phyloP scores from a whole-genome alignment of 305 asterid species.

The Fraxinus xanthoxyloides region DNA sequence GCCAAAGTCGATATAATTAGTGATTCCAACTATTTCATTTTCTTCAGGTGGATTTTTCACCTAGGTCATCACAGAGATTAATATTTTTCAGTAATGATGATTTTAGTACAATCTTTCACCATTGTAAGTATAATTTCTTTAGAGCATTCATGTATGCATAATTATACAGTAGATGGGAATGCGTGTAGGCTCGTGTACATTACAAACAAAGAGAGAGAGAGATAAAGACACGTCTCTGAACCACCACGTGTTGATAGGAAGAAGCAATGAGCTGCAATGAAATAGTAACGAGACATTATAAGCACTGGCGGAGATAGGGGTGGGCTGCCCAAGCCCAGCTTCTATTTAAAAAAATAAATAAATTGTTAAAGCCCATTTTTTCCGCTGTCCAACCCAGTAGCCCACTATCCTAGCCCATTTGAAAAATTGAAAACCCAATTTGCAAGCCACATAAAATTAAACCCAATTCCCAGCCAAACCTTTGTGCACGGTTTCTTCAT shows the following conservation, averaged over 20 bases:
- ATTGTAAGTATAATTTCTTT: not conserved
- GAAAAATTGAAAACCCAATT: too few relatives aligned
- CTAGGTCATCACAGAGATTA: slow-evolving; percentile 30
- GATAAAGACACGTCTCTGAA: slow-evolving; percentile 76
- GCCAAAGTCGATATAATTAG: slow-evolving; percentile 86
- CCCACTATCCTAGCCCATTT: too few relatives aligned
- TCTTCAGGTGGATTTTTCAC: slow-evolving; percentile 88
- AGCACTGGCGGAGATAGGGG: too few relatives aligned
- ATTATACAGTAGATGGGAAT: not conserved
- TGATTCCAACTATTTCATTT: slow-evolving; percentile 80
- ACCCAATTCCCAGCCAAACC: too few relatives aligned
- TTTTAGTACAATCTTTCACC: not conserved
- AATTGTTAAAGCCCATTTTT: too few relatives aligned
- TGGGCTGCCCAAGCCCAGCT: too few relatives aligned
- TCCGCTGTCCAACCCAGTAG: too few relatives aligned
- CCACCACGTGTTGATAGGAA: slow-evolving; percentile 92
- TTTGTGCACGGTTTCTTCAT: too few relatives aligned
- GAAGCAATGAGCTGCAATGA: slow-evolving; percentile 85
- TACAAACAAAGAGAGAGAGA: slow-evolving; percentile 10
- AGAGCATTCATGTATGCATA: not conserved
- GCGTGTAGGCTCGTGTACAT: not conserved
- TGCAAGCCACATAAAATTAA: too few relatives aligned
- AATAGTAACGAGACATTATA: slow-evolving; percentile 18
- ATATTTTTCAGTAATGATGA: slow-evolving; percentile 18
- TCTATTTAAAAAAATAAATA: too few relatives aligned